Evolutionary conservation across 768 basidiomycete species (phyloP).

Genomic region (Leccinum aurantiacum): DNA sequence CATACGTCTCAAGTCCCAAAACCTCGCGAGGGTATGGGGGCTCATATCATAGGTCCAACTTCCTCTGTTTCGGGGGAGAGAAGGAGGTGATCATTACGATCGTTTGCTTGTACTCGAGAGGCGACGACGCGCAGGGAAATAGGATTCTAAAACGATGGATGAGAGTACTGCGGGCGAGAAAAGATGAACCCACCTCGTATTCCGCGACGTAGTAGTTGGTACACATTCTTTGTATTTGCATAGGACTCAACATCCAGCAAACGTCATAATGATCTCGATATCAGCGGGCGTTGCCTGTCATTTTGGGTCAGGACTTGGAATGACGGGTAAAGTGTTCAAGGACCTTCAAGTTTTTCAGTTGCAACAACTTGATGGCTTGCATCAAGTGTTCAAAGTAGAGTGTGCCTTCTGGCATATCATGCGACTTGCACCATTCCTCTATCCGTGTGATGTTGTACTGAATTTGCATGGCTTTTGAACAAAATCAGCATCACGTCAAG

Average conservation of each 20-base stretch:
- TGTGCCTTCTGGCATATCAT: constrained; percentile 98
- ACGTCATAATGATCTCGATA: constrained; percentile 99
- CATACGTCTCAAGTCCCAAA: constrained; percentile 93
- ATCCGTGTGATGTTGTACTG: constrained; percentile 98
- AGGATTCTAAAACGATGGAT: constrained; percentile 61
- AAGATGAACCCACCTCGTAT: constrained; percentile 72
- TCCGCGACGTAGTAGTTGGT: constrained; percentile 99
- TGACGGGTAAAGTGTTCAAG: constrained; percentile 11
- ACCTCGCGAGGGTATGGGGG: constrained; percentile 93
- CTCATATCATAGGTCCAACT: constrained; percentile 83
- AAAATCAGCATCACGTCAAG: background rate
- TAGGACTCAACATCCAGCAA: constrained; percentile 99
- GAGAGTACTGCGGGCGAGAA: background rate
- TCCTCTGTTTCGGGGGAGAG: constrained; percentile 96
- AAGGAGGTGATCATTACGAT: constrained; percentile 94
- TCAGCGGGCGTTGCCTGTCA: constrained; percentile 85
- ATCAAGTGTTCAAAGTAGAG: constrained; percentile 97
- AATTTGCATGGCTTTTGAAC: constrained; percentile 91
- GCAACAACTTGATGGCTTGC: constrained; percentile 98
- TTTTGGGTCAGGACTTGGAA: constrained; percentile 1
- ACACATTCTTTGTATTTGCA: constrained; percentile 99
- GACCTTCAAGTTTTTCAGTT: constrained; percentile 83
- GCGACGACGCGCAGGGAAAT: constrained; percentile 96
- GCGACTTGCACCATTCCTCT: constrained; percentile 99
- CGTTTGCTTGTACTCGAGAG: constrained; percentile 91